Evolutionary conservation across 148 eudicot genomes (phyloP), one percentile per base, ranked within the genome.

Genomic region (Nyssa sinensis): DNA sequence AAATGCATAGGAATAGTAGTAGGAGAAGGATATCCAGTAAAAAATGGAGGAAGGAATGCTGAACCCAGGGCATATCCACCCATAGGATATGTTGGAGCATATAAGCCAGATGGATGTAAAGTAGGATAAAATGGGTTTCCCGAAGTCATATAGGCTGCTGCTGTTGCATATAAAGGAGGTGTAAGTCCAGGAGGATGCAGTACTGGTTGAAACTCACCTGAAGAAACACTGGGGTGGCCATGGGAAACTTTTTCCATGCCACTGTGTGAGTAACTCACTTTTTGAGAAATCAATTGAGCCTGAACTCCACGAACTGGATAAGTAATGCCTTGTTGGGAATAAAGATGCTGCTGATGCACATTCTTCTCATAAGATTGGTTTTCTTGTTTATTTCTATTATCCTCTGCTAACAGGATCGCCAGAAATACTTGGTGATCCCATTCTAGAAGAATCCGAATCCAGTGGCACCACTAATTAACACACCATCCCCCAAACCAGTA

Each of bases 131-230:
- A 84, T 61, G 86, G 87, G 80, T 81, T 86, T 67, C 80, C 84
- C 55, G 96, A 83, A 67, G 83, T 86, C 88, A 93, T 84, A 74
- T 86, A 88, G 16, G 92, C 80, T 71, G 92, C 83, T 57, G 89
- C 81, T 17, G 86, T 71, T 68, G 94, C 88, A 80, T 86, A 91
- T 65, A 81, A 74, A 47, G 98, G 88, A 74, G 94, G 91, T 62
- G 85, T 76, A 74, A 79, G 80, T 67, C 91, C 91, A 57, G 93
- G 72, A 44, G 96, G 72, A 66, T 89, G 93, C 58, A 86, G 80
- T 68, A 81, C 67, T 63, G 92, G 86, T 77, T 86, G 98, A 74
- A 80, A 84, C 76, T 90, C 93, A 0, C 80, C 53, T 27, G 88
- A 73, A 35, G 91, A 67, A 29, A 81, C 64, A 39, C 76, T 87